These are phyloP conservation scores for Arxiozyma slooffiae DNA, from an alignment of 1,139 yeast genomes.

Conservation along the genomic window DNA sequence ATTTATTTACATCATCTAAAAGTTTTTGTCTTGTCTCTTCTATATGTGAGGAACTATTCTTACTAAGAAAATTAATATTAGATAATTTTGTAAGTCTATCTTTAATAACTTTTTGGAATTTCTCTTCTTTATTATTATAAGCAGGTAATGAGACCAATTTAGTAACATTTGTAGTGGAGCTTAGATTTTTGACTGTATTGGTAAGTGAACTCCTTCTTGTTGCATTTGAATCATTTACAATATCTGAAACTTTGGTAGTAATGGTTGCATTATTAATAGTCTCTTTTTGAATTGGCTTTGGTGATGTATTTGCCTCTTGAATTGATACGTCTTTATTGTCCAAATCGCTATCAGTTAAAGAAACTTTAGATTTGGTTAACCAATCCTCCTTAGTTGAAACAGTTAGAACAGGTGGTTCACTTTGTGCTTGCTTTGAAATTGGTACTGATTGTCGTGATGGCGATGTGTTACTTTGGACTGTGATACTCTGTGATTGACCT, in stretches of 20 bases:
- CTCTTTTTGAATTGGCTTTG: background rate
- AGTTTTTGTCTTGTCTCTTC: background rate
- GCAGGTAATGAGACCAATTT: background rate
- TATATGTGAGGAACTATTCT: background rate
- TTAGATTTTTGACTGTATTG: background rate
- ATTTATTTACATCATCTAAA: background rate
- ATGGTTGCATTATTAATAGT: background rate
- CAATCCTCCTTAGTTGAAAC: background rate
- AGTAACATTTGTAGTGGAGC: background rate
- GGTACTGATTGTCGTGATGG: background rate
- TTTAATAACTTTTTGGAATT: background rate
- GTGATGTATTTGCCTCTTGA: background rate
- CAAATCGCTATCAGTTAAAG: slow-evolving; percentile 3
- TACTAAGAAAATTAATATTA: background rate
- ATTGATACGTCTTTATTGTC: background rate
- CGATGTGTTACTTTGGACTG: background rate
- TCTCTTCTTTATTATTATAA: background rate
- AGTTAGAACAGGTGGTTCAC: background rate
- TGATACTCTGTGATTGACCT: background rate
- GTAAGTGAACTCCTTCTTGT: no score
- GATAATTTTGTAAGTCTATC: background rate
- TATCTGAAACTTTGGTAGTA: background rate
- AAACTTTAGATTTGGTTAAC: slow-evolving; percentile 4
- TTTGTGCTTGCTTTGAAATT: background rate
- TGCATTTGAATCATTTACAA: background rate